Evolutionary conservation across 345 rosid species (phyloP), one percentile per base, ranked within the genome.

Genomic region (Dipteronia sinensis): DNA sequence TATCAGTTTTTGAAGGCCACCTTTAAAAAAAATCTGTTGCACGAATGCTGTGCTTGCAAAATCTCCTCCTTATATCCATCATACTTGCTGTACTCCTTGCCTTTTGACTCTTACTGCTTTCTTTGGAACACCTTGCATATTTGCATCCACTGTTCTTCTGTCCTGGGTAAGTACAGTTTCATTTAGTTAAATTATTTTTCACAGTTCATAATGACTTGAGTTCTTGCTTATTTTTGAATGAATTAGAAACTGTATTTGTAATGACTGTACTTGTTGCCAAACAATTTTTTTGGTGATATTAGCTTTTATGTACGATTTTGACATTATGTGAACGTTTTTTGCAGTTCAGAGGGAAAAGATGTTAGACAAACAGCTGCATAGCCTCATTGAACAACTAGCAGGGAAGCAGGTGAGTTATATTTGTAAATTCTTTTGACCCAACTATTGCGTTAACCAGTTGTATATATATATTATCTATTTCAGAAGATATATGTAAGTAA

Each of bases 321-420:
- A 81, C 42, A 16, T 25, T 23, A 46, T 51, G 25, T 10, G 51
- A 65, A 44, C 65, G 61, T 56, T 78, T 20, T 65, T 69, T 79
- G 79, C 91, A 93, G 97, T 87, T 78, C 98, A 96, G 78, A 92
- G 97, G 84, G 98, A 93, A 84, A 95, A 95, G 89, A 86, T 85
- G 80, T 81, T 95, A 84, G 94, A 95, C 75, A 93, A 90, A 86
- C 99, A 93, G 82, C 96, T 93, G 72, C 98, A 93, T 67, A 88
- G 92, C 83, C 84, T 89, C 69, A 88, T 96, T 70, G 98, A 96
- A 88, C 99, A 96, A 87, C 86, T 92, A 78, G 98, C 90, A 68
- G 88, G 83, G 71, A 94, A 96, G 76, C 98, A 96, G 94, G 99
- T 96, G 58, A 55, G 62, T 82, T 76, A 67, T 34, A 67, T 49